Evolutionary conservation across 179 eudicot genomes (phyloP).

Genomic region (Amaranthus tricolor): DNA sequence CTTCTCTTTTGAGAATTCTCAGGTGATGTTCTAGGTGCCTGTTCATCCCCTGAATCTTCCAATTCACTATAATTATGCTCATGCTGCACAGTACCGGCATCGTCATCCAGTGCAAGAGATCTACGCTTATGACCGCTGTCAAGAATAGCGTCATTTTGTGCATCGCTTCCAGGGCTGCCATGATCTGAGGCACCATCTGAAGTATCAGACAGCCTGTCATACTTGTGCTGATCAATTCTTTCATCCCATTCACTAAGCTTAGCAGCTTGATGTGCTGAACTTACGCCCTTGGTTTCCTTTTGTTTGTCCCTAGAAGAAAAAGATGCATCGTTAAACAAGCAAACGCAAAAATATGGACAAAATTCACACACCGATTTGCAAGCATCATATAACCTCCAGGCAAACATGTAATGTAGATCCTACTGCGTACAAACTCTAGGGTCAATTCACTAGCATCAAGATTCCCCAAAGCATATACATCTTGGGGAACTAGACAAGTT

Average conservation of each 20-base stretch:
- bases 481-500: background rate
- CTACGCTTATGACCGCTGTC: background rate
- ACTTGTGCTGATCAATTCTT: slow-evolving; percentile 23
- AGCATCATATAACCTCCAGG: slow-evolving; percentile 12
- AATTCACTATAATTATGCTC: slow-evolving; percentile 16
- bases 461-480: background rate
- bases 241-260: slow-evolving; percentile 16
- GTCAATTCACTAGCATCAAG: background rate
- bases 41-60: slow-evolving; percentile 39
- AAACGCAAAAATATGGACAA: background rate
- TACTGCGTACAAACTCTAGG: background rate
- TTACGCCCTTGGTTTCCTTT: slow-evolving; percentile 27
- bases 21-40: slow-evolving; percentile 31
- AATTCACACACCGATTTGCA: background rate
- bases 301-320: slow-evolving; percentile 36
- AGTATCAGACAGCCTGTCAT: slow-evolving; percentile 39
- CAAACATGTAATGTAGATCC: background rate
- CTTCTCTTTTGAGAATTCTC: slow-evolving; percentile 49
- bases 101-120: background rate
- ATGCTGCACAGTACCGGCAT: slow-evolving; percentile 10
- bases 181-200: slow-evolving; percentile 20
- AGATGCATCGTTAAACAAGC: background rate
- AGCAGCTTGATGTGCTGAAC: slow-evolving; percentile 27
- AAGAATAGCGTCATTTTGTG: slow-evolving; percentile 5
- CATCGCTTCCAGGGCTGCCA: background rate